These are phyloP conservation scores for Mycena vitilis DNA, from an alignment of 768 basidiomycete genomes.

Conservation along the genomic window DNA sequence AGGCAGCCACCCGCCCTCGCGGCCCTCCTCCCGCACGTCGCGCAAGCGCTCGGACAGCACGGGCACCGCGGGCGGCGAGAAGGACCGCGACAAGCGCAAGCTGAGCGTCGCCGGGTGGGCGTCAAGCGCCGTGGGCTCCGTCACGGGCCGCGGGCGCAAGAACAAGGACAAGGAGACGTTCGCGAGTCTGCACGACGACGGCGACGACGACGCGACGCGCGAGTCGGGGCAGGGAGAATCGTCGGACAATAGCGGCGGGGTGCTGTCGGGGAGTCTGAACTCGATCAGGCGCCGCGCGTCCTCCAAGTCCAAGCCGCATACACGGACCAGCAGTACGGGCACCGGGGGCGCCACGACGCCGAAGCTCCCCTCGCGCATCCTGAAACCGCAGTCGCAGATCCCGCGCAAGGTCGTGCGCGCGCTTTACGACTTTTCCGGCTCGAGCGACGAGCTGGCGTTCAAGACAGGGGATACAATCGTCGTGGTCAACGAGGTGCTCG, in stretches of 20 bases:
- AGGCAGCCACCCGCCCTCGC: slow-evolving; percentile 54
- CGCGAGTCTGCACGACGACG: slow-evolving; percentile 63
- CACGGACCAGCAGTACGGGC: slow-evolving; percentile 37
- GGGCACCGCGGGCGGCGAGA: slow-evolving; percentile 51
- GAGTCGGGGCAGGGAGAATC: slow-evolving; percentile 40
- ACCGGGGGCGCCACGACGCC: slow-evolving; percentile 51
- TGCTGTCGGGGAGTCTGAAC: slow-evolving; percentile 36
- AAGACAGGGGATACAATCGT: slow-evolving; percentile 78
- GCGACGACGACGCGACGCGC: slow-evolving; percentile 45
- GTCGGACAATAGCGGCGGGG: slow-evolving; percentile 44
- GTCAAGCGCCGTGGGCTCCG: slow-evolving; percentile 69
- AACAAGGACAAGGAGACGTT: slow-evolving; percentile 70
- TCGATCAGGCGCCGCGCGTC: slow-evolving; percentile 40
- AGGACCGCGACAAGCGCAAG: slow-evolving; percentile 55
- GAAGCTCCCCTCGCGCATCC: slow-evolving; percentile 52
- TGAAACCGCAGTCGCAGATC: slow-evolving; percentile 63
- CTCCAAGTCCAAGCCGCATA: slow-evolving; percentile 33
- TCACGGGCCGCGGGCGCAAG: slow-evolving; percentile 67
- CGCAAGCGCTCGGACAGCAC: slow-evolving; percentile 74
- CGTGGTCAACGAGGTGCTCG: slow-evolving; percentile 83
- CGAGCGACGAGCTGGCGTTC: slow-evolving; percentile 84
- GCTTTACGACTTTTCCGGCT: slow-evolving; percentile 79
- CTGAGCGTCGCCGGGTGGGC: slow-evolving; percentile 74
- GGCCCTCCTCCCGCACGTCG: slow-evolving; percentile 69
- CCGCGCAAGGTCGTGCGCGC: slow-evolving; percentile 73